Base-by-base conservation (phyloP, 495 filamentous ascomycete species). In the Cercophora sp. region DNA sequence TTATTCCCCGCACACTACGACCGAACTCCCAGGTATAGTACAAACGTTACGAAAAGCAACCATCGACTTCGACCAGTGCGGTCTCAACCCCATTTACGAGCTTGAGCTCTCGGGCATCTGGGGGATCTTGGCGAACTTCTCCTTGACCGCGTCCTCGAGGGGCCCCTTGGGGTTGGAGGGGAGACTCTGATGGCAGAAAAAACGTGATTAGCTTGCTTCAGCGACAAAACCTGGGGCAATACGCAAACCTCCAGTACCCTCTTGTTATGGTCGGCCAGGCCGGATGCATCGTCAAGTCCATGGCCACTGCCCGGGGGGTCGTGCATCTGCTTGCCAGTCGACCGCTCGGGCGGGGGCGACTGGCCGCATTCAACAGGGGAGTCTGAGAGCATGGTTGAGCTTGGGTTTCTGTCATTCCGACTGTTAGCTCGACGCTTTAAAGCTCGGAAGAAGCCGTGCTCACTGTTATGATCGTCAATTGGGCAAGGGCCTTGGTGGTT, bases 281-380 rank as follows among this genome's bases (percentile, higher is more conserved):
- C 61, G n/a, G 74, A 63, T 32, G 59, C 61, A 5, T 67, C 67
- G 40, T 78, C 62, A 18, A 65, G 65, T 24, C 79, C 80, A 57
- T 85, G 76, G 56, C 88, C 84, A 36, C 73, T 70, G 27, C 70
- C 80, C 0, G 77, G 74, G 2, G 75, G 58, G 5, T 80, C 81
- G 31, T 74, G 64, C 40, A 81, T 71, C 69, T 96, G 91, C 25
- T 71, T 65, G 47, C 77, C 81, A n/a, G 77, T 64, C 64, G 87
- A 86, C 43, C 60, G 43, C 72, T 90, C 85, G 8, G 88, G 89
- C 15, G 82, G 71, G 11, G 92, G 92, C 8, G 92, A 97, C 66
- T 96, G 83, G 59, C 84, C 85, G 67, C 89, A 88, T 61, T 76
- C 60, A 48, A 29, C 40, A 23, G 37, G 43, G 8, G 57, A 39